A percentile compares a stretch with the other conserved stretches of the same genome.
Evolutionary conservation across 371 early-diverging fungal genomes (phyloP).

Genomic region (Mortierella sp.): DNA sequence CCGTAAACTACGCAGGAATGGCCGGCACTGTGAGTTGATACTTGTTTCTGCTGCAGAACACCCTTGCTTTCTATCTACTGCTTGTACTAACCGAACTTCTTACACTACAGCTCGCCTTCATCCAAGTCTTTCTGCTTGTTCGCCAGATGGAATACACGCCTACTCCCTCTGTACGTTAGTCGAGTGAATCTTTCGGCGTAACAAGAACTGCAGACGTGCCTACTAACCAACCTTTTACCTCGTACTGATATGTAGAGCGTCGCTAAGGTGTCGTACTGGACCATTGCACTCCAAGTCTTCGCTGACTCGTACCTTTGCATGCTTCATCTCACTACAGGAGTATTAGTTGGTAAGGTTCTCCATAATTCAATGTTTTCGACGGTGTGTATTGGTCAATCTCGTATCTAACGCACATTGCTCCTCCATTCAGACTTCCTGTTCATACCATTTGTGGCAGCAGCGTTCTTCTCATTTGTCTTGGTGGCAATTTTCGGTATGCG

Average conservation of each 20-base stretch:
- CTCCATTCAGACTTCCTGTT: constrained; percentile 61
- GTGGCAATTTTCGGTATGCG: constrained; percentile 80
- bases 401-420: background rate
- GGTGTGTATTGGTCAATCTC: no score
- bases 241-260: constrained; percentile 55
- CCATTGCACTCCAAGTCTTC: constrained; percentile 74
- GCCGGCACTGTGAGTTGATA: constrained; percentile 52
- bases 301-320: constrained; percentile 79
- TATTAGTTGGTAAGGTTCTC: constrained; percentile 53
- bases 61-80: background rate
- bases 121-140: constrained; percentile 70
- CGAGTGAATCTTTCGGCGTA: background rate
- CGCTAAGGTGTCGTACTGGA: constrained; percentile 81
- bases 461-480: constrained; percentile 77
- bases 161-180: constrained; percentile 72
- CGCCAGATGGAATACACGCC: constrained; percentile 80
- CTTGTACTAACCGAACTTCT: background rate
- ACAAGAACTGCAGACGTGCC: no score
- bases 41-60: background rate
- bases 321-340: constrained; percentile 70
- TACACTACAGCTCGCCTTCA: constrained; percentile 54
- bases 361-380: background rate
- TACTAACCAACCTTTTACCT: no score
- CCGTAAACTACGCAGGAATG: constrained; percentile 66
- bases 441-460: constrained; percentile 71